Evolutionary conservation across 805 yeast species (phyloP), one percentile per base, ranked within the genome.

Genomic region (Blastobotrys terrestris): DNA sequence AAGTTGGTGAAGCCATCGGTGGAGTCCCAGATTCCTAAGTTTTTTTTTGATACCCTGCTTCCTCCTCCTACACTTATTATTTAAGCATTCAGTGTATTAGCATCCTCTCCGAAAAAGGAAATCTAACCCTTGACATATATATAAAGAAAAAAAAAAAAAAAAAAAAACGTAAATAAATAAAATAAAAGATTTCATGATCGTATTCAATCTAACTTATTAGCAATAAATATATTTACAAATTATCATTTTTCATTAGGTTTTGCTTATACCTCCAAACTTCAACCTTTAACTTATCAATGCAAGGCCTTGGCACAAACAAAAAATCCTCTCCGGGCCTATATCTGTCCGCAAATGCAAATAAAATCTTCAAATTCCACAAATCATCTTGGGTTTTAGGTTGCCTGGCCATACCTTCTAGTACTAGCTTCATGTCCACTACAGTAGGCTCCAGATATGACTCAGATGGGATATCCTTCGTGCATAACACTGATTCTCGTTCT

Each of bases 1-100:
- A 83, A 65, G 81, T 92, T 81, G 99, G 99, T 11, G 85, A 92
- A 71, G 51, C 60, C 14, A 18, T 59, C 2, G 62, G 62, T n/a
- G 50, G 40, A 18, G 39, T 46, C n/a, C 18, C 16, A 15, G 14
- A 16, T 16, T 16, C 22, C 13, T 16, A 43, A 43, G 5, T 8
- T 43, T 43, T 16, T 13, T 15, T 13, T 11, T 11, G 15, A 44
- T 42, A 18, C 18, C 14, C 45, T 15, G 14, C 3, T 7, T 22
- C 39, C 13, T 11, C 39, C 39, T 35, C n/a, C n/a, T n/a, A n/a
- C n/a, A n/a, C 6, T 5, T 39, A 13, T 15, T 39, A 14, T 39
- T 39, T 39, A 7, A 39, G 16, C 42, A 39, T 39, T 6, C 18
- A 14, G 42, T 39, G 42, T 15, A 13, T 39, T 31, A 39, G 42